Evolutionary conservation across 75 land plant genomes (phyloP).

Genomic region (Pseudotsuga menziesii): DNA sequence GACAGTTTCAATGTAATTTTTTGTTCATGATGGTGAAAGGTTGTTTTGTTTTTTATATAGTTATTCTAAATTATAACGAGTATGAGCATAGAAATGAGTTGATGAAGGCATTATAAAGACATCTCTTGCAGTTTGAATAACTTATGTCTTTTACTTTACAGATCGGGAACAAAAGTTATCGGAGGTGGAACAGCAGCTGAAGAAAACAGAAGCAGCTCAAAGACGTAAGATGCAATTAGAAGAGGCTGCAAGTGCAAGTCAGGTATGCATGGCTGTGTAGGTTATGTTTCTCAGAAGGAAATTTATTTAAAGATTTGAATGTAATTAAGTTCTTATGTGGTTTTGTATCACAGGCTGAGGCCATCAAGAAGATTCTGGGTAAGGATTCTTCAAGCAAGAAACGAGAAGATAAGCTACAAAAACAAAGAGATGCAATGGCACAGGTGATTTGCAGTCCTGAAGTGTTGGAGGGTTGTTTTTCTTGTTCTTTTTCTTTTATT

Average conservation of each 20-base stretch:
- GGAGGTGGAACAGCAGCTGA: slow-evolving; percentile 81
- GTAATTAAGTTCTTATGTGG: slow-evolving; percentile 4
- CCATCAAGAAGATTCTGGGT: slow-evolving; percentile 87
- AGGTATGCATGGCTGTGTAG: slow-evolving; percentile 61
- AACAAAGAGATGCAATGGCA: slow-evolving; percentile 62
- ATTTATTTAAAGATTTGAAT: not conserved
- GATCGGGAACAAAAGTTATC: slow-evolving; percentile 81
- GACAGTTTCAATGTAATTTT: too few species aligned
- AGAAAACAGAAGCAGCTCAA: slow-evolving; percentile 88
- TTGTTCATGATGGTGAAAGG: too few species aligned
- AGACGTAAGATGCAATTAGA: slow-evolving; percentile 82
- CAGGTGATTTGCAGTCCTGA: slow-evolving; percentile 13
- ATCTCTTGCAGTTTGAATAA: not conserved
- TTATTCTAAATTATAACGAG: too few species aligned
- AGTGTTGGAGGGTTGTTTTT: too few species aligned
- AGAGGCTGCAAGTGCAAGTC: slow-evolving; percentile 72
- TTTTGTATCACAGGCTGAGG: slow-evolving; percentile 55
- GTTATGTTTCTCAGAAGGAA: not conserved
- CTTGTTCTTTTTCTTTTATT: too few species aligned
- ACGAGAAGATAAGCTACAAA: slow-evolving; percentile 63
- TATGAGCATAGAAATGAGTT: too few species aligned
- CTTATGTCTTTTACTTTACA: slow-evolving; percentile 24
- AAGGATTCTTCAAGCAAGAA: slow-evolving; percentile 79
- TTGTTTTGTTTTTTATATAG: too few species aligned
- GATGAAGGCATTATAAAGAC: not conserved